A percentile compares a stretch with the other conserved stretches of the same genome.
Evolutionary conservation across 192 early-diverging fungal genomes (phyloP).

Genomic region (Entomortierella beljakovae): DNA sequence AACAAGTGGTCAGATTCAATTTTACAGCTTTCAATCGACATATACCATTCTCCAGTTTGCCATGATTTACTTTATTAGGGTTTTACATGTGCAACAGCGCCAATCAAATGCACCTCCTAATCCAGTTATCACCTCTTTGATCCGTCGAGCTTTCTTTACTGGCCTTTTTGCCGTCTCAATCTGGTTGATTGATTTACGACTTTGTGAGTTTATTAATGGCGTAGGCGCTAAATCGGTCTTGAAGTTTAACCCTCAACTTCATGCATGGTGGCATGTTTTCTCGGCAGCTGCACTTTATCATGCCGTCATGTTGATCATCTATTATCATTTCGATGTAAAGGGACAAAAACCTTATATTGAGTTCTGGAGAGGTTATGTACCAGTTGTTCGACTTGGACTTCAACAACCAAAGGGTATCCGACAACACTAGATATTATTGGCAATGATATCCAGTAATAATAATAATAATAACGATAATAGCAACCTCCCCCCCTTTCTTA

Average conservation of each 20-base stretch:
- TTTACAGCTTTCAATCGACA: conserved; percentile 34
- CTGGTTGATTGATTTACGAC: conserved; percentile 45
- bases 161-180: conserved; percentile 22
- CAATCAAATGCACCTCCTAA: neutral
- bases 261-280: conserved; percentile 74
- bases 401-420: neutral
- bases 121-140: conserved; percentile 18
- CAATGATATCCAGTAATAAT: no score
- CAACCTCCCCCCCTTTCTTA: no score
- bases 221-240: conserved; percentile 12
- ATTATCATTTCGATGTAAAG: conserved; percentile 23
- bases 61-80: conserved; percentile 28
- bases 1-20: conserved; percentile 24
- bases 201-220: conserved; percentile 44
- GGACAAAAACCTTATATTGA: conserved; percentile 14
- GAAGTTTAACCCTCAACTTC: conserved; percentile 64
- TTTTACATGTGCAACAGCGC: conserved; percentile 27
- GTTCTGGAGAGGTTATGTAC: conserved; percentile 11
- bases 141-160: conserved; percentile 18
- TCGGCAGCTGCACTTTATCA: conserved; percentile 31
- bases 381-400: conserved; percentile 17
- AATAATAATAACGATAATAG: no score
- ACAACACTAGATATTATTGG: neutral
- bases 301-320: conserved; percentile 24
- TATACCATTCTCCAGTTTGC: conserved; percentile 31